phyloP scores from a whole-genome alignment of 192 early-diverging fungal genomes.

The Funneliformis mosseae region DNA sequence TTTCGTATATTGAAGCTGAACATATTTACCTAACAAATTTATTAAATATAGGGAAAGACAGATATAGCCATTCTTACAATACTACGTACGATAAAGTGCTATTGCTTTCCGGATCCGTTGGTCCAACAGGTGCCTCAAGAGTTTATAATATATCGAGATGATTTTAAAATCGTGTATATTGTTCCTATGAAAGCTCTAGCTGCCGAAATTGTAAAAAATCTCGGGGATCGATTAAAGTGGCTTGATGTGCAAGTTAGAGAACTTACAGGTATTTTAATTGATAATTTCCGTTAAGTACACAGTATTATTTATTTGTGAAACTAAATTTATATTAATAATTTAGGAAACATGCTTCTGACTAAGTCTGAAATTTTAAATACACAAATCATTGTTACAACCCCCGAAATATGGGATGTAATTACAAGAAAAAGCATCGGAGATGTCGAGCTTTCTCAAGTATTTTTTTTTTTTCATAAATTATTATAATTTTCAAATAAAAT shows the following conservation, averaged over 20 bases:
- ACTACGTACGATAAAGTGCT: slow-evolving; percentile 75
- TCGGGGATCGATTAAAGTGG: slow-evolving; percentile 78
- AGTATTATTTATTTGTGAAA: not conserved
- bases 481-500: not conserved
- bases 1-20: not conserved
- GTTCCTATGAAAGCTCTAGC: slow-evolving; percentile 99
- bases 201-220: slow-evolving; percentile 93
- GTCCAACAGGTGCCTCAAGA: slow-evolving; percentile 44
- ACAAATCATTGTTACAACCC: slow-evolving; percentile 98
- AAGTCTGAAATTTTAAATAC: slow-evolving; percentile 91
- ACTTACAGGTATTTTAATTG: slow-evolving; percentile 65
- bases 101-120: slow-evolving; percentile 62
- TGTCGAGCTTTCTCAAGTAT: slow-evolving; percentile 75
- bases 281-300: not conserved
- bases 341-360: slow-evolving; percentile 96
- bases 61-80: slow-evolving; percentile 96
- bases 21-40: not conserved
- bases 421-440: slow-evolving; percentile 96
- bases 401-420: slow-evolving; percentile 99
- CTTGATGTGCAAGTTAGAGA: slow-evolving; percentile 88
- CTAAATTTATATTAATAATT: slow-evolving; percentile 1
- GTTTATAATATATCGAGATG: slow-evolving; percentile 72
- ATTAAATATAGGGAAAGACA: slow-evolving; percentile 79
- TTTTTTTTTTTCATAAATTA: not conserved
- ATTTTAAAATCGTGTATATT: slow-evolving; percentile 99